phyloP scores from a whole-genome alignment of 805 yeast genomes.

The Kluyveromyces lactis region DNA sequence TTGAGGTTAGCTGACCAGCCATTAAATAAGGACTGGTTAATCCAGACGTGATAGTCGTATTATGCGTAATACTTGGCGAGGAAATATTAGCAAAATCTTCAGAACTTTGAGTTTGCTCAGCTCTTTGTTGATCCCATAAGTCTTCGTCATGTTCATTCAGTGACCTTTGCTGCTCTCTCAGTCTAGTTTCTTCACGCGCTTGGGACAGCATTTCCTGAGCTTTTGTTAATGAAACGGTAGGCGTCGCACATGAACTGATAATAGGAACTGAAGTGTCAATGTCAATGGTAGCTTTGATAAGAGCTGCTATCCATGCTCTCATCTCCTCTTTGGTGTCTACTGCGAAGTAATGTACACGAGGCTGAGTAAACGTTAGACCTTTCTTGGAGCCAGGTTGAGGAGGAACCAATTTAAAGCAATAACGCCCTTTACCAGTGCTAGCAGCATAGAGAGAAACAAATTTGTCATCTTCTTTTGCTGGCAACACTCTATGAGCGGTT shows the following conservation, averaged over 20 bases:
- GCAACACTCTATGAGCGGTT: constrained; percentile 86
- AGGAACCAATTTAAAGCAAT: constrained; percentile 86
- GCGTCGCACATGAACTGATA: constrained; percentile 85
- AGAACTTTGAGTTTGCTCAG: constrained; percentile 7
- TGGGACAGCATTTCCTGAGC: constrained; percentile 83
- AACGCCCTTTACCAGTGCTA: constrained; percentile 87
- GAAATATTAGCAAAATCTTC: constrained; percentile 7
- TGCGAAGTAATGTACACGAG: constrained; percentile 91
- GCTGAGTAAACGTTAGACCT: constrained; percentile 94
- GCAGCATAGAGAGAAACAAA: constrained; percentile 84
- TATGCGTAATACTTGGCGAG: constrained; percentile 7
- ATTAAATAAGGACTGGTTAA: constrained; percentile 61
- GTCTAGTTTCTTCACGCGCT: constrained; percentile 66
- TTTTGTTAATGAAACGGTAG: constrained; percentile 80
- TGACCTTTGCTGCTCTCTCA: constrained; percentile 38
- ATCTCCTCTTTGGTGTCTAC: constrained; percentile 86
- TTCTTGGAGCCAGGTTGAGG: constrained; percentile 97
- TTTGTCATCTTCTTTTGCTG: constrained; percentile 77
- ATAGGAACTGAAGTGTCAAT: constrained; percentile 89
- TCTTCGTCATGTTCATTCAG: constrained; percentile 24
- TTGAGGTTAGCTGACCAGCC: constrained; percentile 54
- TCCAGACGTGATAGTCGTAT: constrained; percentile 33
- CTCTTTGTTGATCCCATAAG: constrained; percentile 26
- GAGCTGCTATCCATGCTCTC: constrained; percentile 91
- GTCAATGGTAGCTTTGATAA: constrained; percentile 94